These are phyloP conservation scores for Coemansia aciculifera DNA, from an alignment of 192 early-diverging fungal species.

Conservation along the genomic window DNA sequence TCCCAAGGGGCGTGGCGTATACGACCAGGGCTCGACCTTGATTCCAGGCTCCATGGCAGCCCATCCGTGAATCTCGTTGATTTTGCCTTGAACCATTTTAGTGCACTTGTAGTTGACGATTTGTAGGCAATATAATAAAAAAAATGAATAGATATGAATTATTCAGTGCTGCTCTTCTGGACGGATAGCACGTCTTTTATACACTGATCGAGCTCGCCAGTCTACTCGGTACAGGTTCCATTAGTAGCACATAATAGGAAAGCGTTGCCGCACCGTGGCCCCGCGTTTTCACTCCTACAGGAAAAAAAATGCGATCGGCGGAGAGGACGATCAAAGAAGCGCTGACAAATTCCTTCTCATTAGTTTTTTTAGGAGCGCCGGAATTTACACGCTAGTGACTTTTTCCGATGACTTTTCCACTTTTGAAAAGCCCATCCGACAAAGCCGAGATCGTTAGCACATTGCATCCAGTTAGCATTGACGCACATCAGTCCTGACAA, in stretches of 20 bases:
- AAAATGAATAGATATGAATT: background rate
- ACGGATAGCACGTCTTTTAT: background rate
- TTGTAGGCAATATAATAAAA: background rate
- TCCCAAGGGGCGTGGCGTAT: slow-evolving; percentile 61
- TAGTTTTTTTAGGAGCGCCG: too few relatives aligned
- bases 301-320: background rate
- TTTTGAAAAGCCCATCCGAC: background rate
- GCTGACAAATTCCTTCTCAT: background rate
- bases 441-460: background rate
- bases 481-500: background rate
- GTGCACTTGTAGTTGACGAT: background rate
- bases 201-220: too few relatives aligned
- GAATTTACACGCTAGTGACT: background rate
- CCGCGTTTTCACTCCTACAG: background rate
- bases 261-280: background rate
- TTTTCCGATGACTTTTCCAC: background rate
- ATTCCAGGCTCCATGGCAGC: slow-evolving; percentile 42
- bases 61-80: slow-evolving; percentile 49
- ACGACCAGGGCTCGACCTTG: slow-evolving; percentile 53
- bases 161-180: background rate
- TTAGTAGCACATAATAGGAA: background rate
- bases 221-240: background rate
- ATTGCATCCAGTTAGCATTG: background rate
- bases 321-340: background rate
- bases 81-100: slow-evolving; percentile 42